Conservation (phyloP, 352 stramenopile species). For the Globisporangium spinosum region DNA sequence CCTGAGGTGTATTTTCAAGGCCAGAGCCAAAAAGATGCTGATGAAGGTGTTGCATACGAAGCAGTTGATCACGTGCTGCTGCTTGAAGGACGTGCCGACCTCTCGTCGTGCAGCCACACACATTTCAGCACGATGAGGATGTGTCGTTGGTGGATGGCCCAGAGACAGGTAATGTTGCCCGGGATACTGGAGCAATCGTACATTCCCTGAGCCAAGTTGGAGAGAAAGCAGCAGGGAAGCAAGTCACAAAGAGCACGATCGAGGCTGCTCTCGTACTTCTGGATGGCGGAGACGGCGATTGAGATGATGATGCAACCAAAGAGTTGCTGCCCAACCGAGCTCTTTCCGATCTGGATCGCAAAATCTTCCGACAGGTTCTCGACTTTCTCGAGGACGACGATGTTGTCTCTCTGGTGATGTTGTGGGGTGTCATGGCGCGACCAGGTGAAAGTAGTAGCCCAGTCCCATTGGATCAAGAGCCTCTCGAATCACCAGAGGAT, state of each 20-base stretch:
- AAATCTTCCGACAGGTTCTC: constrained; percentile 8
- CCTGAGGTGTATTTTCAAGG: background rate
- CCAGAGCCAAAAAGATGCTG: background rate
- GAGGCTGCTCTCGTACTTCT: background rate
- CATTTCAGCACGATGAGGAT: background rate
- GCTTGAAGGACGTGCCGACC: background rate
- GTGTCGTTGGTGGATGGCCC: background rate
- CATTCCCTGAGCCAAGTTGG: constrained; percentile 1
- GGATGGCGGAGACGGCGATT: background rate
- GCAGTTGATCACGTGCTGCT: constrained; percentile 7
- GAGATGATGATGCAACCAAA: background rate
- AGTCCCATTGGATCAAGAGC: background rate
- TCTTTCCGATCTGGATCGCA: background rate
- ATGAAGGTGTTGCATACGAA: background rate
- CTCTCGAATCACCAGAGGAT: background rate
- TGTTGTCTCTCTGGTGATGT: background rate
- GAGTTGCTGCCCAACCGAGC: background rate
- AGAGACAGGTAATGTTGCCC: background rate
- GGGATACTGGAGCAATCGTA: background rate
- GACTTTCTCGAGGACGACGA: constrained; percentile 8
- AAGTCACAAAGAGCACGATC: background rate
- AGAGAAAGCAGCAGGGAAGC: background rate
- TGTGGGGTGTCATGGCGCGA: background rate
- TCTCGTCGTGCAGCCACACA: background rate
- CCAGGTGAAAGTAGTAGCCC: background rate